Percentiles rank a stretch among this genome's conserved stretches.
Conservation (phyloP, 306 rosid genomes). For the Fragaria nilgerrensis region DNA sequence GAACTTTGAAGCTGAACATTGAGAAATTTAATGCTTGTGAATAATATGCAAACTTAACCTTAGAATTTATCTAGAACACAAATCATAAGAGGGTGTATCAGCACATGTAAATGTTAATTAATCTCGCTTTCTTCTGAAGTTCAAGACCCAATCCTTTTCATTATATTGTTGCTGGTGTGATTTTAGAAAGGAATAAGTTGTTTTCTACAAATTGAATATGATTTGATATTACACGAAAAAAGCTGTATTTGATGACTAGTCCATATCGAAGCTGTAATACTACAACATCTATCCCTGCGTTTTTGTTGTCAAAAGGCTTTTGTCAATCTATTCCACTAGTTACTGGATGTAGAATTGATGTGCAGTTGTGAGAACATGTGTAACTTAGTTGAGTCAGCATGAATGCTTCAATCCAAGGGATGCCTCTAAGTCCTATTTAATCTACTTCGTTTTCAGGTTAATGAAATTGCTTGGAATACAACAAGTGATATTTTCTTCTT, state of each 20-base stretch:
- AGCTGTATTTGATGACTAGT: not conserved
- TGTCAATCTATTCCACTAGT: not conserved
- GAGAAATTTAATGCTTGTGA: not conserved
- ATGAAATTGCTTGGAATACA: conserved; percentile 98
- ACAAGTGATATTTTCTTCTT: conserved; percentile 87
- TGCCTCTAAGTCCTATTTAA: not conserved
- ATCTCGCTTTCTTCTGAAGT: not conserved
- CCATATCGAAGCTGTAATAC: not conserved
- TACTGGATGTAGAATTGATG: not conserved
- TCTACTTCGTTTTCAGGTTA: conserved; percentile 51
- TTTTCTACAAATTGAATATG: not conserved
- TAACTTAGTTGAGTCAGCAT: not conserved
- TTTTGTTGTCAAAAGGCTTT: not conserved
- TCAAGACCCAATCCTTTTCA: not conserved
- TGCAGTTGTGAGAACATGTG: not conserved
- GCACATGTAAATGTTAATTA: not conserved
- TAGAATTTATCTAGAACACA: not conserved
- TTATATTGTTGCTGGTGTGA: not conserved
- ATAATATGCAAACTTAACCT: not conserved
- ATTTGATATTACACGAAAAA: not conserved
- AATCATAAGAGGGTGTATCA: not conserved
- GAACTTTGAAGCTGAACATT: not conserved
- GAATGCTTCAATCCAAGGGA: conserved; percentile 12
- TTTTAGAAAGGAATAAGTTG: not conserved
- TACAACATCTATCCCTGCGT: not conserved